Conservation (phyloP, 2,329 filamentous ascomycete genomes). For the Ascochyta lentis region DNA sequence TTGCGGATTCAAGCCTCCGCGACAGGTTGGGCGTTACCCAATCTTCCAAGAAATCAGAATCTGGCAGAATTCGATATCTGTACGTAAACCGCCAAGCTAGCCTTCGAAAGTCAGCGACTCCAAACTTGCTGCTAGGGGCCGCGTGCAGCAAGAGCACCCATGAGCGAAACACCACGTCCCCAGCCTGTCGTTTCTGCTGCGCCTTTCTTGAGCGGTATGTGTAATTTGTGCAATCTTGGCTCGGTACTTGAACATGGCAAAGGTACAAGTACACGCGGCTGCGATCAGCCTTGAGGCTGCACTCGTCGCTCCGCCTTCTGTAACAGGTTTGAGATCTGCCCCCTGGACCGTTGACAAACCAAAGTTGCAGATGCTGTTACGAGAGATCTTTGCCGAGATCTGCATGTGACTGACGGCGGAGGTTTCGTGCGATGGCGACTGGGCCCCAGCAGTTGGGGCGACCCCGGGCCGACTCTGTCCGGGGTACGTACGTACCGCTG, state of each 20-base stretch:
- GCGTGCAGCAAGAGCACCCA: conserved; percentile 14
- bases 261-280: neutral
- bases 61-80: conserved; percentile 24
- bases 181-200: neutral
- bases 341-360: conserved; percentile 3
- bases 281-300: conserved; percentile 4
- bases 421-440: conserved; percentile 7
- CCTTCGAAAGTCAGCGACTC: conserved; percentile 19
- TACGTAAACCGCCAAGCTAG: conserved; percentile 34
- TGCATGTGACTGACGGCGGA: conserved; percentile 31
- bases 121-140: conserved; percentile 26
- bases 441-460: conserved; percentile 7
- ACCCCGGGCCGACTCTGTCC: conserved; percentile 29
- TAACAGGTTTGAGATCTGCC: conserved; percentile 7
- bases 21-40: conserved; percentile 14
- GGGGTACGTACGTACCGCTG: conserved; percentile 14
- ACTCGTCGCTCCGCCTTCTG: conserved; percentile 16
- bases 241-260: neutral
- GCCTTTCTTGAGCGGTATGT: conserved; percentile 1
- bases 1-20: conserved; percentile 14
- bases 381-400: conserved; percentile 29
- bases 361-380: conserved; percentile 29
- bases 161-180: conserved; percentile 2
- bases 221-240: conserved; percentile 8
- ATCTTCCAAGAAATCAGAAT: conserved; percentile 18